Base-by-base conservation (phyloP, 441 rosid genomes). In the Jatropha multifida region DNA sequence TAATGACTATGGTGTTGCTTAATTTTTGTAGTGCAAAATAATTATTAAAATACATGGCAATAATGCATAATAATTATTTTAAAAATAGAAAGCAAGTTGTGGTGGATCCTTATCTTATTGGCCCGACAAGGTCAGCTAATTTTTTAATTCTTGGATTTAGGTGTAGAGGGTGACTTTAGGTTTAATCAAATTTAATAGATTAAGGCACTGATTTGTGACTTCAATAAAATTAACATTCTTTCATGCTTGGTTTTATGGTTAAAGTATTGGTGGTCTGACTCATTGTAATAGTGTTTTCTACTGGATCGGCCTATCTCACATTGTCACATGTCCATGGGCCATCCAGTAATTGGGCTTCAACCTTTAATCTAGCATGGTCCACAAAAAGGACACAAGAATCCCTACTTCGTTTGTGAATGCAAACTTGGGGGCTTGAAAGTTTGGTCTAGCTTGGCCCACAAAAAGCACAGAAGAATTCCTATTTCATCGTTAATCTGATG, bases 61-160 rank as follows among this genome's bases (percentile, higher is more conserved):
- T 11, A n/a, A 20, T 26, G 38, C 63, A 26, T 3, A 26, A 59
- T 14, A 60, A 60, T 61, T 1, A 38, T 23, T 23, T 23, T 38
- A 3, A 37, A 41, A 5, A 54, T 64, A 10, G 11, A 18, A 41
- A n/a, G 46, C 51, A 41, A 41, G 32, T 65, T 3, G 69, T 41
- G 46, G 20, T 15, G 6, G 20, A 7, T 46, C n/a, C n/a, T 7
- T 63, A 37, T 38, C 23, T 18, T 18, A 69, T 38, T 69, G 73
- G 63, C 37, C 49, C 51, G n/a, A 27, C 17, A 69, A 52, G 27
- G 46, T 13, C 71, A 46, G 40, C 71, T 68, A 68, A 4, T 68
- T 37, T 27, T 20, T 62, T 38, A 64, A 3, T 48, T 48, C 23
- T 46, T 48, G 4, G 37, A 55, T 26, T 20, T 23, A 44, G 70